A percentile compares a stretch with the other conserved stretches of the same genome.
Evolutionary conservation across 257 asterid species (phyloP).

Genomic region (Plantago elongata): DNA sequence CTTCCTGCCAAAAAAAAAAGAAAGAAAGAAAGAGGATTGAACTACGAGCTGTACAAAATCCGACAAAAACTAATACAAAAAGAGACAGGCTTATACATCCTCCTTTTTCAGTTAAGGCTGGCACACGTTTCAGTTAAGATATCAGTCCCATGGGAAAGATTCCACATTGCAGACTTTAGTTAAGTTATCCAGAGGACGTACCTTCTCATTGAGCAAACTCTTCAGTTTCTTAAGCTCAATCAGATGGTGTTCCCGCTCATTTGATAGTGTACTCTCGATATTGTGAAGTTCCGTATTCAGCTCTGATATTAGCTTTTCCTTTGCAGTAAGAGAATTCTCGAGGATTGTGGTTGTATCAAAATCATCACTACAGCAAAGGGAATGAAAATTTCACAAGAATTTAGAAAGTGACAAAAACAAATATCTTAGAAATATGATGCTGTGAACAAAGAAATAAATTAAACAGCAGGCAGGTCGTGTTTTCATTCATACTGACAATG

Average conservation of each 20-base stretch:
- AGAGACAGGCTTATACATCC: constrained; percentile 1
- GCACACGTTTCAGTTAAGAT: too few species aligned
- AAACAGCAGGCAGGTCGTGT: background rate
- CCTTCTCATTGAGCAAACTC: constrained; percentile 76
- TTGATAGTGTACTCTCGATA: constrained; percentile 70
- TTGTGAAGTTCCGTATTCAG: constrained; percentile 89
- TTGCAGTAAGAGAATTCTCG: constrained; percentile 84
- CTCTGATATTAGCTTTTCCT: constrained; percentile 91
- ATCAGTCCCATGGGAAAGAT: too few species aligned
- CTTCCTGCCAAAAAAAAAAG: constrained; percentile 46
- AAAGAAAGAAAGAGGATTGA: background rate
- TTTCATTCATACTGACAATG: background rate
- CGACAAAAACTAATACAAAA: constrained; percentile 17
- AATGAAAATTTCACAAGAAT: constrained; percentile 10
- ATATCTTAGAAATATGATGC: constrained; percentile 8
- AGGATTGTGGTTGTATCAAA: constrained; percentile 65
- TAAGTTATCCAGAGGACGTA: constrained; percentile 17
- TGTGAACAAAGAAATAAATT: constrained; percentile 3
- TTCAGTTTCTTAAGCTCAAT: constrained; percentile 86
- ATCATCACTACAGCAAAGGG: constrained; percentile 56
- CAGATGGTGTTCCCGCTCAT: constrained; percentile 75
- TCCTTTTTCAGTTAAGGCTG: too few species aligned
- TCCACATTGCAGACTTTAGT: background rate
- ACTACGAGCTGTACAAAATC: constrained; percentile 9
- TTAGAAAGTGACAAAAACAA: constrained; percentile 6